phyloP scores from a whole-genome alignment of 768 basidiomycete species.

The Mycena olivaceomarginata region DNA sequence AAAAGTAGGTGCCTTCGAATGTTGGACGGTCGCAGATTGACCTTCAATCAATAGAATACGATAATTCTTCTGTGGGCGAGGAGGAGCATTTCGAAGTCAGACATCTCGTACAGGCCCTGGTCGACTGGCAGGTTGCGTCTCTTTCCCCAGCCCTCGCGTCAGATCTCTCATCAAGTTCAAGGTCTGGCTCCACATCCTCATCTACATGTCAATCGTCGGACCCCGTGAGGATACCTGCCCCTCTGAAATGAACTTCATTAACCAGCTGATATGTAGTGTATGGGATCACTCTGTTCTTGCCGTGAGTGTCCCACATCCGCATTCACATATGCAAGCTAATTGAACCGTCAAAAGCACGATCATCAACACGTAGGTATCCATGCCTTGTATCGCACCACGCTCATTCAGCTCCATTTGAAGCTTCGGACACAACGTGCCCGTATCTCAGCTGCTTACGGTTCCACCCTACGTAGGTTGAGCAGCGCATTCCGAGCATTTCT shows the following conservation, averaged over 20 bases:
- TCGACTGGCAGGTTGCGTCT: constrained; percentile 76
- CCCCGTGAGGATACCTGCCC: constrained; percentile 68
- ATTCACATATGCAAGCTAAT: background rate
- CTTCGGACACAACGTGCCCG: constrained; percentile 75
- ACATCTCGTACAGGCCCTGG: constrained; percentile 71
- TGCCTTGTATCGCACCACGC: background rate
- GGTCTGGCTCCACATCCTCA: constrained; percentile 75
- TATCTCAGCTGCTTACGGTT: constrained; percentile 81
- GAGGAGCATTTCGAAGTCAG: constrained; percentile 75
- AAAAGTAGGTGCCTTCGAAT: constrained; percentile 64
- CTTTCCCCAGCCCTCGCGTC: background rate
- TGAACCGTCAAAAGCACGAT: constrained; percentile 66
- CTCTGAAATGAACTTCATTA: background rate
- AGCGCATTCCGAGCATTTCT: background rate
- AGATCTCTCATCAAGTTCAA: constrained; percentile 33
- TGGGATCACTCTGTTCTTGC: constrained; percentile 70
- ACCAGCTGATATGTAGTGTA: constrained; percentile 36
- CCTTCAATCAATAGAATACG: constrained; percentile 64
- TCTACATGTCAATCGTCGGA: constrained; percentile 75
- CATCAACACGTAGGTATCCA: constrained; percentile 65
- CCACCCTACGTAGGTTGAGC: constrained; percentile 69
- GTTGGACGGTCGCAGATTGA: background rate
- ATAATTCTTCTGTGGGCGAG: constrained; percentile 74
- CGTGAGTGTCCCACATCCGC: constrained; percentile 63
- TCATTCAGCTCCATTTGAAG: constrained; percentile 51